Percentiles rank a stretch among this genome's conserved stretches.
phyloP scores from a whole-genome alignment of 805 yeast genomes.

The Schwanniomyces occidentalis region DNA sequence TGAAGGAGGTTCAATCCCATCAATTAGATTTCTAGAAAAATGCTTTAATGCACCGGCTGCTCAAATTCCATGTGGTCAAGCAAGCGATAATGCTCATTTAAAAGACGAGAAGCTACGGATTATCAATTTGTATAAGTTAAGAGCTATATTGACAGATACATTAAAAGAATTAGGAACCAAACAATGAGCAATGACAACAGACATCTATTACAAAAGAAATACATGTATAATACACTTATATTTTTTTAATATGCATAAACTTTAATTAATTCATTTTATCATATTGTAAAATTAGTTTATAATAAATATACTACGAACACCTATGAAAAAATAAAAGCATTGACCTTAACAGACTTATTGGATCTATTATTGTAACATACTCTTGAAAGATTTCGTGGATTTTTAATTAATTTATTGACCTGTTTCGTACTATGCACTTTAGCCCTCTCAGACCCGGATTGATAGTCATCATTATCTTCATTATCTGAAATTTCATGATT shows the following conservation, averaged over 20 bases:
- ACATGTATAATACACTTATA: no score
- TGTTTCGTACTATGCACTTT: slow-evolving; percentile 22
- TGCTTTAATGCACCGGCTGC: slow-evolving; percentile 85
- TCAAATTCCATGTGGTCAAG: slow-evolving; percentile 95
- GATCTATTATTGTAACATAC: slow-evolving; percentile 27
- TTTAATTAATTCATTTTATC: no score
- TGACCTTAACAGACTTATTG: slow-evolving; percentile 13
- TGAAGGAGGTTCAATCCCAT: slow-evolving; percentile 97
- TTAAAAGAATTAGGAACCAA: slow-evolving; percentile 39
- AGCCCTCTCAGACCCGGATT: not conserved
- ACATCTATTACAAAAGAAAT: not conserved
- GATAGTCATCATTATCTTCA: slow-evolving; percentile 9
- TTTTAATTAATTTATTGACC: slow-evolving; percentile 19
- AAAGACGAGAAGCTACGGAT: slow-evolving; percentile 83
- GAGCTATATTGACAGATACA: slow-evolving; percentile 59
- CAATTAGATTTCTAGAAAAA: slow-evolving; percentile 81
- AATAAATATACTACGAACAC: no score
- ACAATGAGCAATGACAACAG: no score
- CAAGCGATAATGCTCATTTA: slow-evolving; percentile 91
- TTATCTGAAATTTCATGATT: slow-evolving; percentile 17
- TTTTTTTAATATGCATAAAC: no score
- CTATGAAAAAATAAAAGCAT: slow-evolving; percentile 5
- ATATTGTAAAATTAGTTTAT: no score
- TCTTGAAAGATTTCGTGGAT: slow-evolving; percentile 12
- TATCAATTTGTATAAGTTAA: slow-evolving; percentile 71